Evolutionary conservation across 768 basidiomycete genomes (phyloP).

Genomic region (Mrakia gelida): DNA sequence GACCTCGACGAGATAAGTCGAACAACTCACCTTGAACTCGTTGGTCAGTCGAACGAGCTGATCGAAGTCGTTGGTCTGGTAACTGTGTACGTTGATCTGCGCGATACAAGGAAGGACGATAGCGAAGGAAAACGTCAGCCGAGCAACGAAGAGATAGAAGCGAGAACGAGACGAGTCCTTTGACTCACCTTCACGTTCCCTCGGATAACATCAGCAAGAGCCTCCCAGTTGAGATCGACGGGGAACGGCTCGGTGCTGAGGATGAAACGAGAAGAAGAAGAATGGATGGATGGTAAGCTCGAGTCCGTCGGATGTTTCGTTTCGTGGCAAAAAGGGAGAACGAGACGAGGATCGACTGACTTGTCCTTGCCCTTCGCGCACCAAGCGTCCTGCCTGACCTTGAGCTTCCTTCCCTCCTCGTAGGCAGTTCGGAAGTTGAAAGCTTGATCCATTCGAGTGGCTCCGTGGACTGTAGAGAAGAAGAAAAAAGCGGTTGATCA

Average conservation of each 20-base stretch:
- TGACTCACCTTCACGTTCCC: conserved; percentile 64
- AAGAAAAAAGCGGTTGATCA: background rate
- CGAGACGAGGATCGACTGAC: background rate
- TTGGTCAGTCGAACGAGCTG: conserved; percentile 59
- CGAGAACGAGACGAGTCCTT: background rate
- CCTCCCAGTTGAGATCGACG: conserved; percentile 55
- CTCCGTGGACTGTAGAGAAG: background rate
- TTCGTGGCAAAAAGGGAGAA: background rate
- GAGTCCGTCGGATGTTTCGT: background rate
- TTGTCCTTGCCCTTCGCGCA: conserved; percentile 19
- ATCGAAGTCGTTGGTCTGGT: conserved; percentile 35
- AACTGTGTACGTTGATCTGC: conserved; percentile 18
- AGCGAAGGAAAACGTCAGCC: too few species aligned
- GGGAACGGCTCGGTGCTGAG: conserved; percentile 49
- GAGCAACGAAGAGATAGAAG: too few species aligned
- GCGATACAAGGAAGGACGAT: background rate
- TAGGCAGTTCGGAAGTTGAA: conserved; percentile 72
- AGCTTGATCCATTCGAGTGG: conserved; percentile 67
- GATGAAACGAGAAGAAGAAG: background rate
- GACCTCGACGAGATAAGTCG: conserved; percentile 29
- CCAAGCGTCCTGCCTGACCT: conserved; percentile 61
- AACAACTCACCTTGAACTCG: conserved; percentile 57
- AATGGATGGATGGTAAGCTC: background rate
- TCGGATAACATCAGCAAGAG: conserved; percentile 64
- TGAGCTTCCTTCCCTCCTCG: conserved; percentile 54